Percentiles rank a stretch among this genome's conserved stretches.
These are phyloP conservation scores for Teratosphaeria nubilosa DNA, from an alignment of 2,329 filamentous ascomycete genomes.

Conservation along the genomic window DNA sequence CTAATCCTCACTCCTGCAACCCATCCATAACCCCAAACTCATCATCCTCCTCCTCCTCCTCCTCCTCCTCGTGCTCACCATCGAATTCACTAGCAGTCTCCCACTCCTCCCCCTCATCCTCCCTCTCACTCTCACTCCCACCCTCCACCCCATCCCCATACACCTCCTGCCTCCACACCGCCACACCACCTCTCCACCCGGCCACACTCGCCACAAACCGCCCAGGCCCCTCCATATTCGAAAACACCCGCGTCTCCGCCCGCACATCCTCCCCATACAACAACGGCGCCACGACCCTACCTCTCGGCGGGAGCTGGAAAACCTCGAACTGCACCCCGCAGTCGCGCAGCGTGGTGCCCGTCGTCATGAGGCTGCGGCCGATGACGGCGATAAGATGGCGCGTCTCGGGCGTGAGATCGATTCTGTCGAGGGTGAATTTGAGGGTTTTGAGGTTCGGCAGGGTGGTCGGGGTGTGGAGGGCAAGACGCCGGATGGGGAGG, in stretches of 20 bases:
- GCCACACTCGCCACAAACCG: background rate
- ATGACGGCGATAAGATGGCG: background rate
- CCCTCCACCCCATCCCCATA: background rate
- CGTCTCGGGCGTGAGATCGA: background rate
- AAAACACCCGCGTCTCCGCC: background rate
- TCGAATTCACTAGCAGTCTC: background rate
- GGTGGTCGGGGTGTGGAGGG: background rate
- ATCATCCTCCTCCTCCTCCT: background rate
- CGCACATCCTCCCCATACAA: constrained; percentile 1
- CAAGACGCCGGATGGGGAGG: background rate
- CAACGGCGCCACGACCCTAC: background rate
- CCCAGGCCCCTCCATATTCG: background rate
- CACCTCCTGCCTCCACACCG: background rate
- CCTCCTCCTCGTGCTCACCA: background rate
- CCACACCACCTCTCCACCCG: background rate
- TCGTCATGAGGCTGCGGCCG: background rate
- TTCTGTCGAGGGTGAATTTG: background rate
- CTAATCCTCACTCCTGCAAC: background rate
- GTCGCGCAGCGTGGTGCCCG: background rate
- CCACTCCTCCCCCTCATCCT: background rate
- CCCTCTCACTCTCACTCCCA: background rate
- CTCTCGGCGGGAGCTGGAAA: background rate
- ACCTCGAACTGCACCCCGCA: background rate
- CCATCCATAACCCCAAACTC: background rate
- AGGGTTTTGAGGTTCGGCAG: background rate